Evolutionary conservation across 495 filamentous ascomycete genomes (phyloP).

Genomic region (Stereocaulon alpinum): DNA sequence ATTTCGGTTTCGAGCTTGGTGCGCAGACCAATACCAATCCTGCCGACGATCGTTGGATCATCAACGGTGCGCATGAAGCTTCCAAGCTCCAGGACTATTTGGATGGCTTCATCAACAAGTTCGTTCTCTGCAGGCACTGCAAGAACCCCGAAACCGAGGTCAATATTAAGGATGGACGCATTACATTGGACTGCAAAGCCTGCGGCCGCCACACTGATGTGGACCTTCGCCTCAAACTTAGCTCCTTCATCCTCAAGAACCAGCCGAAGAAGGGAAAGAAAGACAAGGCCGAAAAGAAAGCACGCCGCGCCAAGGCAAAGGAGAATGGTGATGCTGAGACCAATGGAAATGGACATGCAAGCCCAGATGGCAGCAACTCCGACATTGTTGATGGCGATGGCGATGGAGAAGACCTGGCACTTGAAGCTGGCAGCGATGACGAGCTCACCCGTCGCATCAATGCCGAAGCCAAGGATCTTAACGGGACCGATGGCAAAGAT

Average conservation of each 20-base stretch:
- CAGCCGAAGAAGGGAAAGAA: slow-evolving; percentile 91
- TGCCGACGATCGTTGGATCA: slow-evolving; percentile 97
- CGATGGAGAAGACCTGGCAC: slow-evolving; percentile 57
- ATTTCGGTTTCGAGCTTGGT: slow-evolving; percentile 97
- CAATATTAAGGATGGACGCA: slow-evolving; percentile 81
- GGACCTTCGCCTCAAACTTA: slow-evolving; percentile 88
- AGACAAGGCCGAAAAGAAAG: slow-evolving; percentile 83
- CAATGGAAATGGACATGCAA: slow-evolving; percentile 48
- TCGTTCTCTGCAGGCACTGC: slow-evolving; percentile 98
- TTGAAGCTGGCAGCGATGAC: slow-evolving; percentile 80
- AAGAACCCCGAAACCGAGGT: slow-evolving; percentile 98
- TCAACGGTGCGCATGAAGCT: slow-evolving; percentile 96
- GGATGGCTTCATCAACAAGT: slow-evolving; percentile 94
- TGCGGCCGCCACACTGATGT: slow-evolving; percentile 88
- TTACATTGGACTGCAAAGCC: slow-evolving; percentile 94
- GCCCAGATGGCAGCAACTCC: slow-evolving; percentile 65
- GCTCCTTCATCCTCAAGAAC: slow-evolving; percentile 95
- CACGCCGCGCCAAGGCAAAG: slow-evolving; percentile 65
- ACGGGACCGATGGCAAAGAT: slow-evolving; percentile 59
- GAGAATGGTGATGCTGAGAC: slow-evolving; percentile 60
- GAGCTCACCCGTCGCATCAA: slow-evolving; percentile 86
- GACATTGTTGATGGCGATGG: slow-evolving; percentile 57
- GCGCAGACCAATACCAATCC: slow-evolving; percentile 97
- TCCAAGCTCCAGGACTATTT: slow-evolving; percentile 95
- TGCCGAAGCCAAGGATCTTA: slow-evolving; percentile 66